Conservation (phyloP, 306 rosid genomes). For the Ochetophila trinervis region DNA sequence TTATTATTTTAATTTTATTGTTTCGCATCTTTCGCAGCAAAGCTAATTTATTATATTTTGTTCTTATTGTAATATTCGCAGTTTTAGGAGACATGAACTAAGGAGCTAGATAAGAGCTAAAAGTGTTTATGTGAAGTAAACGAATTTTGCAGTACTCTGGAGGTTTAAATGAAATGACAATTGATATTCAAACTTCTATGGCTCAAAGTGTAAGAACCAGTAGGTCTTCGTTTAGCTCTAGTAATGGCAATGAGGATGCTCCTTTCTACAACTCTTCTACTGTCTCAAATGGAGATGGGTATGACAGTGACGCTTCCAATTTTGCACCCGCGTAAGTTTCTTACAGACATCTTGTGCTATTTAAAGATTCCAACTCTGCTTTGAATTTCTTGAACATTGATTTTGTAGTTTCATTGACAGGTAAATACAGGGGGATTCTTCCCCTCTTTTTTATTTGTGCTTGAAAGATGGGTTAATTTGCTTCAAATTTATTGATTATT, state of each 20-base stretch:
- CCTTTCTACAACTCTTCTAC: conserved; percentile 43
- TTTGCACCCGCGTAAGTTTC: conserved; percentile 77
- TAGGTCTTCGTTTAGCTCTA: conserved; percentile 58
- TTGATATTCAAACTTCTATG: conserved; percentile 51
- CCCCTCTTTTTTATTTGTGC: no score
- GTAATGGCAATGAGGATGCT: conserved; percentile 55
- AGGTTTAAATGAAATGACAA: conserved; percentile 45
- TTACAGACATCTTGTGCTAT: neutral
- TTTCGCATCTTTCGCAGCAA: neutral
- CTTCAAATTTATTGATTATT: no score
- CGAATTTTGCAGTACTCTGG: conserved; percentile 21
- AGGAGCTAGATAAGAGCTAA: conserved; percentile 15
- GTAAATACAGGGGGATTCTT: neutral
- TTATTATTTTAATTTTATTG: neutral
- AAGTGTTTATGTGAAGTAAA: conserved; percentile 26
- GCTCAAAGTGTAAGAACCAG: conserved; percentile 65
- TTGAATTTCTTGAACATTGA: neutral
- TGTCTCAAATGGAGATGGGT: conserved; percentile 54
- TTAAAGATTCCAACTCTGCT: neutral
- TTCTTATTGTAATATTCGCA: neutral
- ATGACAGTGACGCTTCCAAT: conserved; percentile 65
- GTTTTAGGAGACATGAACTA: conserved; percentile 11
- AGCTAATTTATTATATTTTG: conserved; percentile 6
- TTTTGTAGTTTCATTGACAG: neutral
- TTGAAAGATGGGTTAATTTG: no score